phyloP scores from a whole-genome alignment of 2,329 filamentous ascomycete genomes.

The Cladophialophora carrionii region DNA sequence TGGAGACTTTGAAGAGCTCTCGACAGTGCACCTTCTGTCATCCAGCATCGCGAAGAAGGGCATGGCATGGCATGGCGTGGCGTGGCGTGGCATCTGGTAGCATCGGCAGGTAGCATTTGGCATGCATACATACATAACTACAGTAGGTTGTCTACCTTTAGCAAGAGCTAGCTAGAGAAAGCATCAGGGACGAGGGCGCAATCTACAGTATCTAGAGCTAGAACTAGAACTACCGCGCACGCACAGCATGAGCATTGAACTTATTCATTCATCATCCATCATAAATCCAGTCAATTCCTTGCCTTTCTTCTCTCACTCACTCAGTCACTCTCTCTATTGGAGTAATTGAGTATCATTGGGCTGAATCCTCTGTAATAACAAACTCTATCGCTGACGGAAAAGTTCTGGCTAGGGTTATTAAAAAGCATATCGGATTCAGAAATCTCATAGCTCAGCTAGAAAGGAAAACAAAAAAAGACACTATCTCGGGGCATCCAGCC shows the following conservation, averaged over 20 bases:
- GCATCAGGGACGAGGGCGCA: no score
- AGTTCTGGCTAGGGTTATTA: conserved; percentile 5
- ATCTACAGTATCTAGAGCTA: not conserved
- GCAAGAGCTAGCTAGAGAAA: not conserved
- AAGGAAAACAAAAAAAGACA: conserved; percentile 21
- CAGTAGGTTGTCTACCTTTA: no score
- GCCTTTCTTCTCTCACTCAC: no score
- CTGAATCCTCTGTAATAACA: no score
- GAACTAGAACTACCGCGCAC: not conserved
- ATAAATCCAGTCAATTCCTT: not conserved
- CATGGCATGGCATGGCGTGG: not conserved
- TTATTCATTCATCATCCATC: not conserved
- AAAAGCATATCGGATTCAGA: conserved; percentile 17
- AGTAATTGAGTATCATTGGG: no score
- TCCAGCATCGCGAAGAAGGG: not conserved
- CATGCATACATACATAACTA: not conserved
- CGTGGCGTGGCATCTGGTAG: no score
- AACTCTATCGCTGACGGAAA: no score
- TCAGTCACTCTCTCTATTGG: no score
- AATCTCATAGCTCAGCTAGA: conserved; percentile 13
- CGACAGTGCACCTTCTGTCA: not conserved
- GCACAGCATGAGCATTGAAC: not conserved
- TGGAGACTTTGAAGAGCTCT: not conserved
- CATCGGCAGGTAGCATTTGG: not conserved
- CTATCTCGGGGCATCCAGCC: conserved; percentile 11